Evolutionary conservation across 1,284 basidiomycete species (phyloP).

Genomic region (Ganoderma sinense): DNA sequence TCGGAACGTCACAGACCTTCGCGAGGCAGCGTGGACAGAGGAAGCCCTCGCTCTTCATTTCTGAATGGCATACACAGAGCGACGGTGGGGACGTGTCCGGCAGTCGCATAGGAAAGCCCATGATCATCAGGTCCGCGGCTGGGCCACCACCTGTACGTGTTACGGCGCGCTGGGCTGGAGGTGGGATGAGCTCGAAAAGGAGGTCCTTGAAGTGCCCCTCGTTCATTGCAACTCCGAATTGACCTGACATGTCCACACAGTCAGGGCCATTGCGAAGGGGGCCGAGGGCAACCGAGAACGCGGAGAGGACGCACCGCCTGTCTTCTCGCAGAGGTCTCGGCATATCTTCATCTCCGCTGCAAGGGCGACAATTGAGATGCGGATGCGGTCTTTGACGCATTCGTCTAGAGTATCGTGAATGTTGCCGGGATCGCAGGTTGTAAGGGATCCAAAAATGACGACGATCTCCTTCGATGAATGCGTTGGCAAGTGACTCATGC

Average conservation of each 20-base stretch:
- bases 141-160: conserved; percentile 59
- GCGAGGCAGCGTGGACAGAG: conserved; percentile 93
- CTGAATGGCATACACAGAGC: conserved; percentile 93
- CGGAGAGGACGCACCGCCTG: conserved; percentile 69
- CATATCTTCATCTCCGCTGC: conserved; percentile 99
- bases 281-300: not conserved
- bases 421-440: conserved; percentile 96
- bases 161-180: conserved; percentile 82
- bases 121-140: conserved; percentile 94
- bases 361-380: conserved; percentile 92
- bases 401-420: conserved; percentile 91
- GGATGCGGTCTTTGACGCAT: conserved; percentile 84
- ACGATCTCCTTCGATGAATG: conserved; percentile 96
- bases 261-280: conserved; percentile 22
- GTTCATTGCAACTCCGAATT: conserved; percentile 95
- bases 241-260: conserved; percentile 55
- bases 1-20: conserved; percentile 97
- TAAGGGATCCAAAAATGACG: conserved; percentile 93
- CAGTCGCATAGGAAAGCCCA: conserved; percentile 97
- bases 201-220: conserved; percentile 97
- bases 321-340: conserved; percentile 88
- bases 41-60: conserved; percentile 91
- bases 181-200: conserved; percentile 95
- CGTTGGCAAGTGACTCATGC: conserved; percentile 94
- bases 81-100: conserved; percentile 83